These are phyloP conservation scores for Monosporascus sp. DNA, from an alignment of 2,329 filamentous ascomycete species.

Conservation along the genomic window DNA sequence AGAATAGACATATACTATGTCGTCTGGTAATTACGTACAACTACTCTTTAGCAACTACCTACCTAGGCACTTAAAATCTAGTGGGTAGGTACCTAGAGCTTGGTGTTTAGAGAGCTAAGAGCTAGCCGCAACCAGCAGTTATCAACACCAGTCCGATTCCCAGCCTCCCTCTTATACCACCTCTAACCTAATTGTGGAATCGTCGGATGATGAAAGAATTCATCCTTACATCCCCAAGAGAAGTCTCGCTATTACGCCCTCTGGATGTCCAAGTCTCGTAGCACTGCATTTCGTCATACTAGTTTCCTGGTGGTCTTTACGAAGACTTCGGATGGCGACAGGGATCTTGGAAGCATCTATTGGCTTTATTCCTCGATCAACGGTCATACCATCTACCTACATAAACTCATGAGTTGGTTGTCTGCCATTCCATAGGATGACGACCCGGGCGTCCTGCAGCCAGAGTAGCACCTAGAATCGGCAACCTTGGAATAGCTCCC, in stretches of 20 bases:
- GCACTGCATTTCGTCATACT: no score
- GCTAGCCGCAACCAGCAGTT: no score
- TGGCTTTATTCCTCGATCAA: not conserved
- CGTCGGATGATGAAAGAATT: not conserved
- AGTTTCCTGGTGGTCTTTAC: no score
- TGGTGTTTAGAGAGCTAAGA: no score
- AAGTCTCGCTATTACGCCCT: not conserved
- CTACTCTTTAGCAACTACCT: no score
- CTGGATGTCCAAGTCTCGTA: not conserved
- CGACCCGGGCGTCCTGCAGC: constrained; percentile 19
- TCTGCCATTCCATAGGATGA: constrained; percentile 17
- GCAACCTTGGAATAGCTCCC: not conserved
- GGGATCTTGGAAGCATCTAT: not conserved
- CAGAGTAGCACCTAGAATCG: constrained; percentile 12
- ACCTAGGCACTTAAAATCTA: no score
- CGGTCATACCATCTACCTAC: constrained; percentile 22
- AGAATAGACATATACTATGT: no score
- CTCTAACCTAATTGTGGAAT: not conserved
- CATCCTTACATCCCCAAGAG: not conserved
- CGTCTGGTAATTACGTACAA: no score
- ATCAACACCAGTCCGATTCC: not conserved
- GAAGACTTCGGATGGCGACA: not conserved
- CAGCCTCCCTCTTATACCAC: not conserved
- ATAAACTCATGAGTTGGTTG: constrained; percentile 10
- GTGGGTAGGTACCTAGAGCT: no score